These are phyloP conservation scores for Poteriospumella lacustris DNA, from an alignment of 108 stramenopile species.

Conservation along the genomic window DNA sequence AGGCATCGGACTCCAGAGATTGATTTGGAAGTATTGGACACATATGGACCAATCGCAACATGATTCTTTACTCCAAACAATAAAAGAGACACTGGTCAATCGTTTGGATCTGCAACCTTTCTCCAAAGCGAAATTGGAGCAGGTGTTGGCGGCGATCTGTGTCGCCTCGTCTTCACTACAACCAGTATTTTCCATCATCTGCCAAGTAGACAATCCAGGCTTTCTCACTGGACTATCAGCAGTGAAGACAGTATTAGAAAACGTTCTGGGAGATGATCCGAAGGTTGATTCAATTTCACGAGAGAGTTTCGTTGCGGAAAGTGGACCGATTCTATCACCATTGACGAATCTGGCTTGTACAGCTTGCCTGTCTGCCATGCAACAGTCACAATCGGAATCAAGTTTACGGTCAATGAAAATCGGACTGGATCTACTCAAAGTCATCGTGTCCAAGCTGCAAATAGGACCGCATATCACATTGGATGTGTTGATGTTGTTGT, in stretches of 20 bases:
- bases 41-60: background rate
- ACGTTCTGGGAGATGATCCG: constrained; percentile 21
- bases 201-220: background rate
- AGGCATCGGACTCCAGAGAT: background rate
- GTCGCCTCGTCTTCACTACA: background rate
- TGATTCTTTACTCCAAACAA: too few relatives aligned
- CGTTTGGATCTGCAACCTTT: background rate
- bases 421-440: background rate
- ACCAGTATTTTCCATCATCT: background rate
- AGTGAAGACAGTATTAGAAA: constrained; percentile 3
- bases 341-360: background rate
- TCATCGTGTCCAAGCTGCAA: background rate
- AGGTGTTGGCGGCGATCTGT: constrained; percentile 20
- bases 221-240: constrained; percentile 8
- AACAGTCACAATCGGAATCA: background rate
- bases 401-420: background rate
- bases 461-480: background rate
- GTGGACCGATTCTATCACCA: constrained; percentile 18
- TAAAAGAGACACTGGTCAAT: background rate
- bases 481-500: constrained; percentile 19
- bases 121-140: background rate
- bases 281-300: too few relatives aligned
- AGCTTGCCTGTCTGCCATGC: background rate
- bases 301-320: background rate
- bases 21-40: background rate